Base-by-base conservation (phyloP, 2,329 filamentous ascomycete genomes). In the Paraconiothyrium brasiliense region DNA sequence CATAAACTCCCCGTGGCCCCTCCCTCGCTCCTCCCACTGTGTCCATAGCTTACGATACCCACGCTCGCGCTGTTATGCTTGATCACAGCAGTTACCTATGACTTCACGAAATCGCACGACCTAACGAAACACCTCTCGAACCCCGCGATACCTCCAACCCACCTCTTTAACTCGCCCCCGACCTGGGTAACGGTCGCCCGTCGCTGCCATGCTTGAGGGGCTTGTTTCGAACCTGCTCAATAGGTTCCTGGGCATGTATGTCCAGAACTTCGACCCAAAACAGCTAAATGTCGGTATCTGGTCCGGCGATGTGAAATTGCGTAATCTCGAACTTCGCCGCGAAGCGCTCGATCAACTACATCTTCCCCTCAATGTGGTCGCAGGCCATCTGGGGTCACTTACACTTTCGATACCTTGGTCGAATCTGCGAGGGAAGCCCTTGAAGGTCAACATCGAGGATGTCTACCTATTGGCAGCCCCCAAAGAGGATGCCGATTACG, bases 171-270 rank as follows among this genome's bases (percentile, higher is more conserved):
- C 22, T 30, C 35, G 62, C 47, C 73, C 89, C 89, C 81, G 83
- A 88, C 90, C 91, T 76, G 90, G 90, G 88, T 90, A 75, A 93
- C 87, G 91, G 86, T 88, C 84, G 77, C 77, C 79, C 71, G 72
- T 79, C 79, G 73, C 79, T 82, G 85, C 79, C 75, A 99, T 99
- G 95, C 89, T 99, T 83, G 95, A 99, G 87, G 92, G 94, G 71
- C 86, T 99, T 71, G 95, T 98, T 67, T 93, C 95, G 73, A 96
- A 94, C 82, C 86, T 99, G 84, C 90, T 99, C 73, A 99, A 99
- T 84, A 92, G 96, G 84, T 98, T 99, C 82, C 84, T 99, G 88
- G 96, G 95, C 86, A 97, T 98, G 91, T 99, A 99, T 81, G 94
- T 99, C 81, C 94, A 97, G 86, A 98, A 99, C 82, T 99, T 99